Percentiles rank a stretch among this genome's conserved stretches.
phyloP scores from a whole-genome alignment of 2,329 filamentous ascomycete genomes.

The Aspergillus sp. region DNA sequence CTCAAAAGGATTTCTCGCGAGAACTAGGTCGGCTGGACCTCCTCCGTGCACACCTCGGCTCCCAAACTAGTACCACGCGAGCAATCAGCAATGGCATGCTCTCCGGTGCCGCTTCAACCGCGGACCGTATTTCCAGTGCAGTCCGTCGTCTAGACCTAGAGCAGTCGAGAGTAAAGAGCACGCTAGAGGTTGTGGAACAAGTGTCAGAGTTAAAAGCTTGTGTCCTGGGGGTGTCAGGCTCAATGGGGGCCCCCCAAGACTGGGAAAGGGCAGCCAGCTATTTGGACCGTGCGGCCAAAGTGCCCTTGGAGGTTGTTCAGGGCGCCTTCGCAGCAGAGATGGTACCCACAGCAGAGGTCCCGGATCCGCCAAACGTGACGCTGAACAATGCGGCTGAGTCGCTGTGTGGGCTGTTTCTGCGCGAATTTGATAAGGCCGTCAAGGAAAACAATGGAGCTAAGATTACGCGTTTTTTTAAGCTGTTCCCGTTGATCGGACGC shows the following conservation, averaged over 20 bases:
- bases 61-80: slow-evolving; percentile 80
- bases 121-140: slow-evolving; percentile 78
- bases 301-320: slow-evolving; percentile 76
- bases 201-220: slow-evolving; percentile 96
- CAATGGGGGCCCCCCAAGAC: slow-evolving; percentile 96
- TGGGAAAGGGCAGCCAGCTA: slow-evolving; percentile 97
- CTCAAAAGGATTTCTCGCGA: slow-evolving; percentile 81
- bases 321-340: slow-evolving; percentile 88
- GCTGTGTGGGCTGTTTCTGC: slow-evolving; percentile 82
- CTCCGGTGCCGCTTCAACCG: slow-evolving; percentile 79
- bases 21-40: slow-evolving; percentile 86
- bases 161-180: slow-evolving; percentile 87
- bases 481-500: slow-evolving; percentile 90
- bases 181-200: slow-evolving; percentile 88
- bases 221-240: slow-evolving; percentile 88
- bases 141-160: slow-evolving; percentile 88
- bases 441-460: slow-evolving; percentile 82
- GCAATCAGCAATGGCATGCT: slow-evolving; percentile 90
- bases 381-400: slow-evolving; percentile 85
- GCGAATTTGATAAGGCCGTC: slow-evolving; percentile 92
- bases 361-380: slow-evolving; percentile 84
- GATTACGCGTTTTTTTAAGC: slow-evolving; percentile 95
- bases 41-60: slow-evolving; percentile 80
- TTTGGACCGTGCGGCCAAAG: slow-evolving; percentile 75
- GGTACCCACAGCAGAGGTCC: slow-evolving; percentile 93